Conservation (phyloP, 2,329 filamentous ascomycete species). For the Venturia oleaginea region DNA sequence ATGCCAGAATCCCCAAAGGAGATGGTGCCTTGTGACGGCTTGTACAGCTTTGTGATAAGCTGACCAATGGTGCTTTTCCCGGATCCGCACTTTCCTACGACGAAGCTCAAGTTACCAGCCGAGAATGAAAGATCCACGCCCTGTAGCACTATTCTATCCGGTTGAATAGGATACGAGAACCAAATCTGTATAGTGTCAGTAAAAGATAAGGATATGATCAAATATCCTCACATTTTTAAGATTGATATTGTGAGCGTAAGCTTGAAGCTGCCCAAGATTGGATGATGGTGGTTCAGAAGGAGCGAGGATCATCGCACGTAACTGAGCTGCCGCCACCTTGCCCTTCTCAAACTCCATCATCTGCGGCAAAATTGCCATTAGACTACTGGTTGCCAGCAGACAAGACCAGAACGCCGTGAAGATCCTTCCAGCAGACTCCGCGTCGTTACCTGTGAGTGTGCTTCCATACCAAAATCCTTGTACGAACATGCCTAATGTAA, state of each 20-base stretch:
- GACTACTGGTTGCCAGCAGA: constrained; percentile 63
- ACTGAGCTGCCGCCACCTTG: constrained; percentile 57
- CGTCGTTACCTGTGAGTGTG: constrained; percentile 53
- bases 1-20: constrained; percentile 58
- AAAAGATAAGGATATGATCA: not conserved
- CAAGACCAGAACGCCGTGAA: constrained; percentile 81
- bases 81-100: constrained; percentile 80
- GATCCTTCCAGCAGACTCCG: constrained; percentile 54
- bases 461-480: constrained; percentile 86
- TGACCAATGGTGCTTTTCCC: constrained; percentile 86
- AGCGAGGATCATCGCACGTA: constrained; percentile 36
- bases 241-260: constrained; percentile 58
- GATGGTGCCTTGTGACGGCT: constrained; percentile 55
- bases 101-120: constrained; percentile 63
- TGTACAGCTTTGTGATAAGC: constrained; percentile 70
- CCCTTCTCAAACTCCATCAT: constrained; percentile 72
- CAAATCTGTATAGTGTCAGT: constrained; percentile 46
- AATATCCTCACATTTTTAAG: constrained; percentile 52
- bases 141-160: constrained; percentile 49
- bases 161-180: constrained; percentile 72
- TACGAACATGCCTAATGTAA: constrained; percentile 71
- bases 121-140: constrained; percentile 60
- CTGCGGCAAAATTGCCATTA: constrained; percentile 67
- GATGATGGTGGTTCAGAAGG: not conserved
- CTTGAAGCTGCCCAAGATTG: not conserved